A percentile compares a stretch with the other conserved stretches of the same genome.
Conservation (phyloP, 192 early-diverging fungal species). For the Coemansia erecta region DNA sequence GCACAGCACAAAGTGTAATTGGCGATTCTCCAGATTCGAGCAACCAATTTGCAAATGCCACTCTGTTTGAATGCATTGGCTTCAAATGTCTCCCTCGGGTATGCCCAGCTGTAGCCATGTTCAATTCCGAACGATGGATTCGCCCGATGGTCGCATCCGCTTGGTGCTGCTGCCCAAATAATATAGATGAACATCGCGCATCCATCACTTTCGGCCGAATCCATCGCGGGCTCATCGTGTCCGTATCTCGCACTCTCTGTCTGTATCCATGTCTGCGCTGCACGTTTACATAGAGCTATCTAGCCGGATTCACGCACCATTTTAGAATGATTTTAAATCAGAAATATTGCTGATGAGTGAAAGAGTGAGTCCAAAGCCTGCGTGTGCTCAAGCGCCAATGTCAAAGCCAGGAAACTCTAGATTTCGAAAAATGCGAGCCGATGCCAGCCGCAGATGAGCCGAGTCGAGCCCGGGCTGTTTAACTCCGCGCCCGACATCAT, state of each 20-base stretch:
- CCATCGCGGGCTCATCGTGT: not conserved
- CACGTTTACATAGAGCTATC: not conserved
- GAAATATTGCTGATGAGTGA: constrained; percentile 25
- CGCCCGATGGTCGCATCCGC: not conserved
- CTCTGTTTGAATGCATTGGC: no score
- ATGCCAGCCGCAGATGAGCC: not conserved
- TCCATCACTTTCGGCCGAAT: constrained; percentile 4
- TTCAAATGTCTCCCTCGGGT: no score
- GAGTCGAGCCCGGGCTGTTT: not conserved
- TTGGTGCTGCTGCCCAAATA: not conserved
- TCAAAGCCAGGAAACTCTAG: no score
- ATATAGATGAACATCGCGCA: not conserved
- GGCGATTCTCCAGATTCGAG: no score
- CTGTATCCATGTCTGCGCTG: constrained; percentile 1
- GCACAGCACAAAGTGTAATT: no score
- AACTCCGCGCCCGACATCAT: no score
- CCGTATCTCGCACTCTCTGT: not conserved
- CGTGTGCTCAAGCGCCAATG: not conserved
- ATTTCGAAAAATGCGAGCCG: not conserved
- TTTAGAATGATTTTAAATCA: constrained; percentile 24
- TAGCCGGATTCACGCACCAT: constrained; percentile 14
- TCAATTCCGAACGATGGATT: not conserved
- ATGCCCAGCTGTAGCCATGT: not conserved
- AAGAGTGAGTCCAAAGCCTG: constrained; percentile 19
- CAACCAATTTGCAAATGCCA: no score